phyloP scores from a whole-genome alignment of 2,329 filamentous ascomycete species.

The Claviceps capensis region DNA sequence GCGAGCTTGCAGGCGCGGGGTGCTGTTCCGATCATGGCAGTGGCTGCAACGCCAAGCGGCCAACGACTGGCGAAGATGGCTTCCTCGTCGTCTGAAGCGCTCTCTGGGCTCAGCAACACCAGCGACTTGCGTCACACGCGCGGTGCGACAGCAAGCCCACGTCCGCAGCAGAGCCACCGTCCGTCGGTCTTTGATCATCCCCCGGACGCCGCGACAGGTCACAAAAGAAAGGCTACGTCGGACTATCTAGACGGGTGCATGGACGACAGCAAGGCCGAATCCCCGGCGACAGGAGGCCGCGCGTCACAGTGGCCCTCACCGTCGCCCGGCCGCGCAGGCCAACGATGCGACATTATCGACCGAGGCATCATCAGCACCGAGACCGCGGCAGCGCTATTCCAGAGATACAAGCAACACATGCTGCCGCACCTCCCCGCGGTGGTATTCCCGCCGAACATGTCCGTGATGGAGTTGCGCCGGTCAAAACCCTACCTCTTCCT shows the following conservation, averaged over 20 bases:
- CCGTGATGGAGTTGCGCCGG: slow-evolving; percentile 40
- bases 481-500: slow-evolving; percentile 54
- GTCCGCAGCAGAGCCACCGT: background rate
- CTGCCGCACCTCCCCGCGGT: slow-evolving; percentile 48
- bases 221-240: slow-evolving; percentile 18
- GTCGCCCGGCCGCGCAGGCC: background rate
- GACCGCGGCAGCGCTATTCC: slow-evolving; percentile 40
- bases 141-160: background rate
- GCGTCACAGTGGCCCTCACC: background rate
- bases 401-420: slow-evolving; percentile 46
- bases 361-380: slow-evolving; percentile 44
- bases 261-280: background rate
- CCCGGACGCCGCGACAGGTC: slow-evolving; percentile 9
- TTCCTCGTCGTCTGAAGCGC: background rate
- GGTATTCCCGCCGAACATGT: slow-evolving; percentile 40
- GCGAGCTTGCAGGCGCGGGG: slow-evolving; percentile 54
- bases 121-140: background rate
- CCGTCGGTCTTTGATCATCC: slow-evolving; percentile 1
- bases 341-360: slow-evolving; percentile 37
- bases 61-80: background rate
- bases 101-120: background rate
- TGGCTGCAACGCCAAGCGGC: background rate
- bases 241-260: slow-evolving; percentile 10
- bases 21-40: slow-evolving; percentile 2
- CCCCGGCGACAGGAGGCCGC: background rate